phyloP scores from a whole-genome alignment of 2,329 filamentous ascomycete species.

The Cercospora sp. region DNA sequence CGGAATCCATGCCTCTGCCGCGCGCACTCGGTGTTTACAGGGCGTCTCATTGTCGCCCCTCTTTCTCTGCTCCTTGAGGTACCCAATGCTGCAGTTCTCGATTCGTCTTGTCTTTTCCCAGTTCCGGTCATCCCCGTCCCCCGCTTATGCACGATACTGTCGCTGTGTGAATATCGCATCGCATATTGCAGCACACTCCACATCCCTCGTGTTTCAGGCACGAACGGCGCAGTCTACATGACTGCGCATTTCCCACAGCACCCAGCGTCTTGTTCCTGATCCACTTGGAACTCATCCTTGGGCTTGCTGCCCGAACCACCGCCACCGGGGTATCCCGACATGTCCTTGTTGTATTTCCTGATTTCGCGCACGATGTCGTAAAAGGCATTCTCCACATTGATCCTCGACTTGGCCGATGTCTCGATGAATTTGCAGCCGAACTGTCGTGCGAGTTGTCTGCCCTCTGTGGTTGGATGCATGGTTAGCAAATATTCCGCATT shows the following conservation, averaged over 20 bases:
- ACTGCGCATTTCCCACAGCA: slow-evolving; percentile 86
- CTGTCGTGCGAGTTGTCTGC: slow-evolving; percentile 76
- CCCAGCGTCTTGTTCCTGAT: slow-evolving; percentile 63
- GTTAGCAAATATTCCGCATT: slow-evolving; percentile 10
- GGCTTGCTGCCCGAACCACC: slow-evolving; percentile 48
- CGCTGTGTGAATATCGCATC: neutral
- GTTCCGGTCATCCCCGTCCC: neutral
- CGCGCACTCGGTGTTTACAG: neutral
- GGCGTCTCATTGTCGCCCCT: neutral
- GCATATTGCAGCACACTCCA: slow-evolving; percentile 8
- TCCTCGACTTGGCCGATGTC: slow-evolving; percentile 95
- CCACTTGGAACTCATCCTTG: slow-evolving; percentile 65
- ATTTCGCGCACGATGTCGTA: slow-evolving; percentile 98
- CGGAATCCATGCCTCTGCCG: neutral
- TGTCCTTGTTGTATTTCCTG: slow-evolving; percentile 96
- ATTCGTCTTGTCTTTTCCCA: neutral
- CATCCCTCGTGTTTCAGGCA: slow-evolving; percentile 8
- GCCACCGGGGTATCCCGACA: slow-evolving; percentile 77
- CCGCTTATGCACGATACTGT: neutral
- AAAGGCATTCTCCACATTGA: slow-evolving; percentile 98
- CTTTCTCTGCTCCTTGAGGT: neutral
- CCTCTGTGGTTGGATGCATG: slow-evolving; percentile 61
- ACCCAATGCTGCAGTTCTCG: neutral
- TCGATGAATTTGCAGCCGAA: slow-evolving; percentile 99
- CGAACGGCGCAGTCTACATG: slow-evolving; percentile 61